phyloP scores from a whole-genome alignment of 345 rosid genomes.

The Anacardium occidentale region DNA sequence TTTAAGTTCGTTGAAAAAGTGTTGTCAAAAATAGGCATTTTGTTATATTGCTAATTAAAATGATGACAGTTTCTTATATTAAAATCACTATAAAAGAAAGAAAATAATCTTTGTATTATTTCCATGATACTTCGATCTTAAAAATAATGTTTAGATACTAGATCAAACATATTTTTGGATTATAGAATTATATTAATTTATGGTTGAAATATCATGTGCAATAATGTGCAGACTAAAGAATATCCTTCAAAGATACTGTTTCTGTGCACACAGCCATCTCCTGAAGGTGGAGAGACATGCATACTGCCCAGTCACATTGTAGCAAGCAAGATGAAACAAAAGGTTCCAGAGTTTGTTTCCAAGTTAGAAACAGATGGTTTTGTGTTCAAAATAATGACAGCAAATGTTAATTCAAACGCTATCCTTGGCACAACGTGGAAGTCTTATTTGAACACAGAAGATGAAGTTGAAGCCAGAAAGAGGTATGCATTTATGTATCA shows the following conservation, averaged over 20 bases:
- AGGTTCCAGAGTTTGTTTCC: background rate
- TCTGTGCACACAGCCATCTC: background rate
- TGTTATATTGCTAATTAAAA: too few species aligned
- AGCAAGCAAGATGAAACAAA: background rate
- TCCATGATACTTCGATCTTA: too few species aligned
- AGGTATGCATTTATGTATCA: background rate
- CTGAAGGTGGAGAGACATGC: conserved; percentile 5
- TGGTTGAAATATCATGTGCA: too few species aligned
- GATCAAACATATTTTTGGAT: too few species aligned
- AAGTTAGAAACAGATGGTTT: background rate
- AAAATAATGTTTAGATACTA: too few species aligned
- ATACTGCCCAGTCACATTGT: background rate
- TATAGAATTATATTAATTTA: too few species aligned
- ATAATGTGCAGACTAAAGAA: background rate
- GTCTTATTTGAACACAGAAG: background rate
- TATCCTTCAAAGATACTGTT: background rate
- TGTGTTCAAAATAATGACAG: background rate
- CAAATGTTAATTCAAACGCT: background rate
- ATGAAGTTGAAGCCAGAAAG: background rate
- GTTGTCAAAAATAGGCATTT: too few species aligned
- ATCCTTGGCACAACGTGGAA: background rate
- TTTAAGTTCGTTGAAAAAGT: too few species aligned
- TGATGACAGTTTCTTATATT: too few species aligned
- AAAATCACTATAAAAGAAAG: too few species aligned
- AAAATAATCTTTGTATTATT: too few species aligned